These are phyloP conservation scores for Bipolaris cookei DNA, from an alignment of 2,329 filamentous ascomycete genomes.

Conservation along the genomic window DNA sequence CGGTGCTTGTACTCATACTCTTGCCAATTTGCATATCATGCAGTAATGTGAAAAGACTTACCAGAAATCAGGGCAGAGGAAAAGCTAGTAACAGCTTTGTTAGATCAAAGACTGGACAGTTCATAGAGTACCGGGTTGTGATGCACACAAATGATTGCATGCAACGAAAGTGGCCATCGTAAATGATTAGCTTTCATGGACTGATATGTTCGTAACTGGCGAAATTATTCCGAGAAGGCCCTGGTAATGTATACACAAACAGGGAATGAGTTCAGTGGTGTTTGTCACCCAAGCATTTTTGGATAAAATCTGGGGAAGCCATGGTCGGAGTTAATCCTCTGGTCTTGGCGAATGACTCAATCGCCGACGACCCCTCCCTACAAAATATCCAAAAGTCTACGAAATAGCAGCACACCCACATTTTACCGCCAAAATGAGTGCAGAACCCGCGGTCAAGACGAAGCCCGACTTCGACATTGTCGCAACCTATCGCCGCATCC, in stretches of 20 bases:
- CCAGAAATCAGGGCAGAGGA: background rate
- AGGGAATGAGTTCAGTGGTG: too few species aligned
- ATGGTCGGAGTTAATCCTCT: background rate
- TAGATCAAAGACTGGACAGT: background rate
- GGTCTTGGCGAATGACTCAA: constrained; percentile 22
- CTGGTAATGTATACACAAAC: too few species aligned
- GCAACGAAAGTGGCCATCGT: background rate
- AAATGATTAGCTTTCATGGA: background rate
- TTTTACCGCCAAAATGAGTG: constrained; percentile 33
- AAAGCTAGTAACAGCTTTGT: too few species aligned
- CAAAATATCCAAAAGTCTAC: constrained; percentile 15
- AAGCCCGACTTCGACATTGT: constrained; percentile 61
- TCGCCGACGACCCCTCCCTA: constrained; percentile 28
- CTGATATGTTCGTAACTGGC: background rate
- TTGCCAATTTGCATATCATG: background rate
- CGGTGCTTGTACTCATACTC: background rate
- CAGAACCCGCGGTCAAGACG: constrained; percentile 23
- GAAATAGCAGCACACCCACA: background rate
- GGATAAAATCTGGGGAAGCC: background rate
- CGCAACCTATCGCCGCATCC: constrained; percentile 67
- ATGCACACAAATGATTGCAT: background rate
- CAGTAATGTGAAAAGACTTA: background rate
- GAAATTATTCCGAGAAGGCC: too few species aligned
- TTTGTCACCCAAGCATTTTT: background rate
- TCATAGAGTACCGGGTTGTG: background rate